phyloP scores from a whole-genome alignment of 208 protist genomes.

The Hexamita inflata region DNA sequence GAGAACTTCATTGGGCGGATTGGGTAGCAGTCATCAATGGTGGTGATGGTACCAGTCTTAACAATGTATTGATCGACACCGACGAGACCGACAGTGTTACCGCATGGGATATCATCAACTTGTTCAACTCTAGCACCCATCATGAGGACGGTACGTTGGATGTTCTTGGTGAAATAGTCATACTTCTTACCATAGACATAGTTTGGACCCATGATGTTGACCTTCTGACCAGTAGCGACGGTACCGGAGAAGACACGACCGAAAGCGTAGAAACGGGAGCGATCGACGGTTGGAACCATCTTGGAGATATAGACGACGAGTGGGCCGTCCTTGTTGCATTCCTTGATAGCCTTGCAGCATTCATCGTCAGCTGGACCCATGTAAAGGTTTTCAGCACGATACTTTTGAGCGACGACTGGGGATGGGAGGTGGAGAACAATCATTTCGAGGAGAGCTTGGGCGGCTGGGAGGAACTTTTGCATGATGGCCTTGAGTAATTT shows the following conservation, averaged over 20 bases:
- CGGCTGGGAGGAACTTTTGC: constrained; percentile 80
- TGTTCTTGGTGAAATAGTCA: constrained; percentile 68
- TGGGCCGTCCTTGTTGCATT: constrained; percentile 76
- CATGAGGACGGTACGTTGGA: constrained; percentile 81
- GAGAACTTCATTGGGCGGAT: constrained; percentile 95
- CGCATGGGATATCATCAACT: constrained; percentile 82
- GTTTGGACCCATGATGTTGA: constrained; percentile 91
- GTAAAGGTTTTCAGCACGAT: constrained; percentile 83
- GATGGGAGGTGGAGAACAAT: constrained; percentile 90
- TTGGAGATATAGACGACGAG: constrained; percentile 97
- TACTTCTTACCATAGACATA: constrained; percentile 79
- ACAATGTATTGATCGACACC: constrained; percentile 95
- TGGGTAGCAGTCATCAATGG: constrained; percentile 60
- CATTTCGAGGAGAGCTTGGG: constrained; percentile 91
- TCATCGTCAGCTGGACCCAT: constrained; percentile 78
- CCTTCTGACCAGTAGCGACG: constrained; percentile 77
- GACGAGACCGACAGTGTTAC: constrained; percentile 90
- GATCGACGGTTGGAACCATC: constrained; percentile 94
- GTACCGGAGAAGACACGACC: constrained; percentile 84
- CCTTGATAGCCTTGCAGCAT: constrained; percentile 57
- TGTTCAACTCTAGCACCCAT: constrained; percentile 85
- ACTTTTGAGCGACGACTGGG: constrained; percentile 77
- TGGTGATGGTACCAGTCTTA: constrained; percentile 91
- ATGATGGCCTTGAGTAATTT: constrained; percentile 85
- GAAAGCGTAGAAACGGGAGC: constrained; percentile 89